Evolutionary conservation across 768 basidiomycete species (phyloP).

Genomic region (Lanmaoa pseudosensibilis): DNA sequence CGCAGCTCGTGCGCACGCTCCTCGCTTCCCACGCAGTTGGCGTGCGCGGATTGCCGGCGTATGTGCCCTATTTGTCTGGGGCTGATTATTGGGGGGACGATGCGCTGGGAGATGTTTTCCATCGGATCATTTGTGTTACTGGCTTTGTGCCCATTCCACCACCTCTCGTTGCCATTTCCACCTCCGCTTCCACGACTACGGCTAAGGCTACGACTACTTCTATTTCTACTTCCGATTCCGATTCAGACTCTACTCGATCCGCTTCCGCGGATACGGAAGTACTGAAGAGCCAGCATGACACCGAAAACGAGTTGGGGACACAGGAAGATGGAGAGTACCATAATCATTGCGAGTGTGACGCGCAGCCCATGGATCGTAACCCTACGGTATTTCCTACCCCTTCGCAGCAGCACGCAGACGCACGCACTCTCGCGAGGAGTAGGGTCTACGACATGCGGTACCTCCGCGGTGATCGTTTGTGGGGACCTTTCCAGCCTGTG

Average conservation of each 20-base stretch:
- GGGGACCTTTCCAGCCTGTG: slow-evolving; percentile 30
- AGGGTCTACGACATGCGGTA: slow-evolving; percentile 35
- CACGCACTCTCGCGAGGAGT: slow-evolving; percentile 28
- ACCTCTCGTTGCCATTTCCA: slow-evolving; percentile 4
- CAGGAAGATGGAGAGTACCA: not conserved
- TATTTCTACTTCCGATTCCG: too few relatives aligned
- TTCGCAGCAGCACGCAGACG: slow-evolving; percentile 21
- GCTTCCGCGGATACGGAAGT: not conserved
- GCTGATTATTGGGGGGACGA: slow-evolving; percentile 28
- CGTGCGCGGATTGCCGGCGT: slow-evolving; percentile 18
- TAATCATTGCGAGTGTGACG: not conserved
- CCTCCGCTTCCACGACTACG: not conserved
- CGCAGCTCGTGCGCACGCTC: slow-evolving; percentile 30
- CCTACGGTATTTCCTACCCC: slow-evolving; percentile 11
- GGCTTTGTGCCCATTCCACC: slow-evolving; percentile 40
- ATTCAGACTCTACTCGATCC: not conserved
- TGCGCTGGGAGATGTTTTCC: slow-evolving; percentile 38
- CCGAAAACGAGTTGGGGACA: not conserved
- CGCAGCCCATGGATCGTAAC: not conserved
- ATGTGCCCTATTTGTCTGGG: slow-evolving; percentile 16
- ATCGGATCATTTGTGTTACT: slow-evolving; percentile 44
- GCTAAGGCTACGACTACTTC: too few relatives aligned
- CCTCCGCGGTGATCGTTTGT: slow-evolving; percentile 27
- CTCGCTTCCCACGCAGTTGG: slow-evolving; percentile 19
- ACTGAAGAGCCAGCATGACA: not conserved